These are phyloP conservation scores for Phytophthora vignae DNA, from an alignment of 352 stramenopile genomes.

Conservation along the genomic window DNA sequence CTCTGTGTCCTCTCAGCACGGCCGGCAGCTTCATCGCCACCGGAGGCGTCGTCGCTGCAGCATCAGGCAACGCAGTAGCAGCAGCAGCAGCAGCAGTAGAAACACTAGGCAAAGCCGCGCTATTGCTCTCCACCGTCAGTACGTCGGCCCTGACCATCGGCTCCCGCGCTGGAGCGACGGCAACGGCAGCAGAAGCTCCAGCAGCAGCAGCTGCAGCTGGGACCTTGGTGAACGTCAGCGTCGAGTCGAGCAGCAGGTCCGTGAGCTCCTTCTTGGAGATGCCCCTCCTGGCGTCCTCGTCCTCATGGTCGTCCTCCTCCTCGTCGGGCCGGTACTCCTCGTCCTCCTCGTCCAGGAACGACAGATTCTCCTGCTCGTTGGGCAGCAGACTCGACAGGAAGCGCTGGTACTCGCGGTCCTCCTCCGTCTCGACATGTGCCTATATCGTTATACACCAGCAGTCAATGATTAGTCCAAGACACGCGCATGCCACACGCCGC, in stretches of 20 bases:
- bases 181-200: neutral
- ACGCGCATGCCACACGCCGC: neutral
- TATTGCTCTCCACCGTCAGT: neutral
- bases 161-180: slow-evolving; percentile 5
- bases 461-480: slow-evolving; percentile 8
- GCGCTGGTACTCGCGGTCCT: slow-evolving; percentile 82
- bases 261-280: slow-evolving; percentile 88
- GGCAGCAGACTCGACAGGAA: slow-evolving; percentile 84
- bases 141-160: slow-evolving; percentile 1
- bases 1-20: slow-evolving; percentile 24
- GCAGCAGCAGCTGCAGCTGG: slow-evolving; percentile 6
- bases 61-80: slow-evolving; percentile 5
- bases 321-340: slow-evolving; percentile 82
- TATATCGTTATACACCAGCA: slow-evolving; percentile 14
- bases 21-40: slow-evolving; percentile 14
- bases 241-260: slow-evolving; percentile 85
- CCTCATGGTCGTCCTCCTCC: slow-evolving; percentile 78
- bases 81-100: neutral
- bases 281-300: slow-evolving; percentile 52
- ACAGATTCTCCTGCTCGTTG: slow-evolving; percentile 75
- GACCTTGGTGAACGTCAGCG: slow-evolving; percentile 57
- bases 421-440: slow-evolving; percentile 38
- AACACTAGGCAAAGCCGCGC: neutral
- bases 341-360: slow-evolving; percentile 88
- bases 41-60: slow-evolving; percentile 1